Conservation (phyloP, 2,329 filamentous ascomycete species). For the Periconia sp. region DNA sequence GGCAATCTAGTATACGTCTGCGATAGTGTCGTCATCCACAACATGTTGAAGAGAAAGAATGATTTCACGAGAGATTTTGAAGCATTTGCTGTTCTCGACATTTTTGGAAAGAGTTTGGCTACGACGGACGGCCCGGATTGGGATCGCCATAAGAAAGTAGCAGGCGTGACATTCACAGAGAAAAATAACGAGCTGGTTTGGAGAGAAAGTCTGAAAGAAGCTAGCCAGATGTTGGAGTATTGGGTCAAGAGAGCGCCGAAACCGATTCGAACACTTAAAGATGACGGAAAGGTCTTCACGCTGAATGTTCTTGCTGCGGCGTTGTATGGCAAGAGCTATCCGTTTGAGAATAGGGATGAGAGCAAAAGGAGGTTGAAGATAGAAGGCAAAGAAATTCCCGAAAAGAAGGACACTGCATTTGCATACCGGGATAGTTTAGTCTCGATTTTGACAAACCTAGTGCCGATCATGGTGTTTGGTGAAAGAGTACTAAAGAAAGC, state of each 20-base stretch:
- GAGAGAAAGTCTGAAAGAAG: conserved; percentile 20
- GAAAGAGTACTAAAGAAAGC: conserved; percentile 8
- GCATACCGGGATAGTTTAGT: conserved; percentile 16
- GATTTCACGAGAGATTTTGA: conserved; percentile 22
- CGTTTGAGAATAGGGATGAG: conserved; percentile 13
- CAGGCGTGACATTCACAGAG: conserved; percentile 29
- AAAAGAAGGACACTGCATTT: conserved; percentile 5
- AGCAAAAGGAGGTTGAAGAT: too few relatives aligned
- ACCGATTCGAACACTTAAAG: not conserved
- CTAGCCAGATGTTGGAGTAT: conserved; percentile 20
- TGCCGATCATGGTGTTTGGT: conserved; percentile 20
- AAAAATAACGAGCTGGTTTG: conserved; percentile 35
- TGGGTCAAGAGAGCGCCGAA: conserved; percentile 16
- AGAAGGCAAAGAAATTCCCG: not conserved
- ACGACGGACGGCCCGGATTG: conserved; percentile 32
- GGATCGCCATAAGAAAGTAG: conserved; percentile 31
- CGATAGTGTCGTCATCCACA: conserved; percentile 13
- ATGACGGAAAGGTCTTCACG: conserved; percentile 18
- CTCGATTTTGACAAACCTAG: conserved; percentile 12
- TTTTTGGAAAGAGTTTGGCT: conserved; percentile 28
- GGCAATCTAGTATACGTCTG: conserved; percentile 16
- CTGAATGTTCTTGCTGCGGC: conserved; percentile 22
- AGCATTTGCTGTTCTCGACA: conserved; percentile 24
- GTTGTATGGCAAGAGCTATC: conserved; percentile 16
- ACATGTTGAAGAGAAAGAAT: conserved; percentile 15